Percentiles rank a stretch among this genome's conserved stretches.
Evolutionary conservation across 2,329 filamentous ascomycete genomes (phyloP).

Genomic region (Trichoderma aggressivum): DNA sequence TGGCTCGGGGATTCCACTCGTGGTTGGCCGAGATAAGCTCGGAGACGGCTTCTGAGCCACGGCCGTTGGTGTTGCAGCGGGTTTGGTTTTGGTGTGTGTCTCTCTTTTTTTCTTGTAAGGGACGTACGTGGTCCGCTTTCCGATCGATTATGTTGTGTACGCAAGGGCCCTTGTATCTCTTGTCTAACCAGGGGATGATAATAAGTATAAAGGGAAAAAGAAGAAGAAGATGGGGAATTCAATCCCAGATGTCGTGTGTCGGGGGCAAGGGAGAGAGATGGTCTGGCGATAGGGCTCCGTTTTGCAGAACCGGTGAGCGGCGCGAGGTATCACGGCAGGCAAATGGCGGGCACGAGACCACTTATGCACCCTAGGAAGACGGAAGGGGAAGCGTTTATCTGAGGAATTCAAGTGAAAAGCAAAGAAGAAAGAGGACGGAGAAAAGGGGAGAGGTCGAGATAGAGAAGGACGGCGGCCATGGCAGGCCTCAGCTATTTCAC

Average conservation of each 20-base stretch:
- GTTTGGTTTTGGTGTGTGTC: neutral
- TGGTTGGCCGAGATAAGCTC: neutral
- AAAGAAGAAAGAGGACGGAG: neutral
- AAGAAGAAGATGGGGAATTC: neutral
- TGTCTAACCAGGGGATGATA: neutral
- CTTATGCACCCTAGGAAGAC: neutral
- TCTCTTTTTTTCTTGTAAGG: neutral
- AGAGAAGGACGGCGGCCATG: neutral
- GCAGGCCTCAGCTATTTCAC: neutral
- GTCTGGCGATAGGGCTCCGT: neutral
- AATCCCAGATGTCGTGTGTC: neutral
- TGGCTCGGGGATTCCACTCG: neutral
- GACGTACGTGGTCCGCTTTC: neutral
- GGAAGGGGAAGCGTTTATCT: neutral
- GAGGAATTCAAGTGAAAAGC: neutral
- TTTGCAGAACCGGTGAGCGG: neutral
- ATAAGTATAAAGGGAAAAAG: neutral
- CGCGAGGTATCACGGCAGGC: neutral
- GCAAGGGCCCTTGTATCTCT: neutral
- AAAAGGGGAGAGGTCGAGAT: neutral
- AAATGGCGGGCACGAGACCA: constrained; percentile 16
- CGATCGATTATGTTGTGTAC: neutral
- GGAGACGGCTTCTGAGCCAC: neutral
- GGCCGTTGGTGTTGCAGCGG: neutral
- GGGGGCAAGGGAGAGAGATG: neutral